Evolutionary conservation across 768 basidiomycete species (phyloP).

Genomic region (Suillus paluster): DNA sequence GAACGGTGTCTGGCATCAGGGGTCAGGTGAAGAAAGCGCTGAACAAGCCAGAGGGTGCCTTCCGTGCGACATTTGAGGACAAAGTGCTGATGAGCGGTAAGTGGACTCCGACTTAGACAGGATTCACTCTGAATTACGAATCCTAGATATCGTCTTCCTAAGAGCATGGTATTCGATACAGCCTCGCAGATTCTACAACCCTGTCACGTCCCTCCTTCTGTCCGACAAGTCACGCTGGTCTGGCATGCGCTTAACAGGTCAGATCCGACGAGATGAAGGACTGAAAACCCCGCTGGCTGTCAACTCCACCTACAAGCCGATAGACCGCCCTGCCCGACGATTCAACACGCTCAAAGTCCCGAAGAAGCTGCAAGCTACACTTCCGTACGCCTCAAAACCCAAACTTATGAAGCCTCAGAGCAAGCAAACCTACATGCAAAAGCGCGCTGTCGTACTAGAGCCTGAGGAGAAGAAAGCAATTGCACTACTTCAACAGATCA

Average conservation of each 20-base stretch:
- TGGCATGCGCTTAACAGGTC: constrained; percentile 96
- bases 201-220: constrained; percentile 88
- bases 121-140: background rate
- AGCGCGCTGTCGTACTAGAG: constrained; percentile 93
- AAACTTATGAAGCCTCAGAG: constrained; percentile 78
- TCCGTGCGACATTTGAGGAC: constrained; percentile 97
- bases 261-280: constrained; percentile 85
- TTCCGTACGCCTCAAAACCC: constrained; percentile 94
- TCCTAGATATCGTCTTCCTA: constrained; percentile 88
- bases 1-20: constrained; percentile 93
- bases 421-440: constrained; percentile 86
- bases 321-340: constrained; percentile 78
- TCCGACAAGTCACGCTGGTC: constrained; percentile 83
- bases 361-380: constrained; percentile 84
- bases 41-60: constrained; percentile 93
- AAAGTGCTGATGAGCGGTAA: constrained; percentile 94
- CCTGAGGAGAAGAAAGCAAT: constrained; percentile 94
- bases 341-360: constrained; percentile 93
- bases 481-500: constrained; percentile 90
- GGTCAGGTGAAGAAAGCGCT: constrained; percentile 98
- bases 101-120: constrained; percentile 30
- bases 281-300: constrained; percentile 79
- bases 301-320: constrained; percentile 87
- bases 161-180: constrained; percentile 97
- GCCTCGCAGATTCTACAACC: constrained; percentile 95